Evolutionary conservation across 192 early-diverging fungal species (phyloP).

Genomic region (Mortierella hygrophila): DNA sequence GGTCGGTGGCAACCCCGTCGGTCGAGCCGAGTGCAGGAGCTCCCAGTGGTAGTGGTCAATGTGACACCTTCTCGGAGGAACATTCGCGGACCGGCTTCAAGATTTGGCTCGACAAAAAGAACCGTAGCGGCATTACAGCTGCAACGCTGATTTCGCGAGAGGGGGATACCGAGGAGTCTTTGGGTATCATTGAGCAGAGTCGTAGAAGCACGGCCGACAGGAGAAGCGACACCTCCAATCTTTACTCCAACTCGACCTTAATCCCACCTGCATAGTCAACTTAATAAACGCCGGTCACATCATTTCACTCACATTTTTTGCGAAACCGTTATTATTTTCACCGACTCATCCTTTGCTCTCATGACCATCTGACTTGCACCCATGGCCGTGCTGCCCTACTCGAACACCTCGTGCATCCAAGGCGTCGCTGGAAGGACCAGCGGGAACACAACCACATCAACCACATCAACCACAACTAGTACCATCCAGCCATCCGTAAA

Average conservation of each 20-base stretch:
- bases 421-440: not conserved
- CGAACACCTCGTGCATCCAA: slow-evolving; percentile 1
- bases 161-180: slow-evolving; percentile 22
- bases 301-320: not conserved
- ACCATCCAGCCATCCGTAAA: slow-evolving; percentile 40
- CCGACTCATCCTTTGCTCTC: not conserved
- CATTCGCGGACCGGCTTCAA: slow-evolving; percentile 18
- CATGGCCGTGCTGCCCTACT: slow-evolving; percentile 3
- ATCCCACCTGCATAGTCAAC: not conserved
- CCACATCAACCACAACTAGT: not conserved
- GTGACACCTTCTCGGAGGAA: slow-evolving; percentile 25
- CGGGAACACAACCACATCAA: not conserved
- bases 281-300: not conserved
- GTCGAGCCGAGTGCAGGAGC: not conserved
- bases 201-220: slow-evolving; percentile 38
- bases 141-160: slow-evolving; percentile 18
- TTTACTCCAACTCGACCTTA: slow-evolving; percentile 20
- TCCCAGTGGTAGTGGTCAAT: not conserved
- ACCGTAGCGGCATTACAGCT: slow-evolving; percentile 24
- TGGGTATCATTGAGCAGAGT: slow-evolving; percentile 51
- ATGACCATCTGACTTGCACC: not conserved
- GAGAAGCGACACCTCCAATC: slow-evolving; percentile 34
- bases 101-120: slow-evolving; percentile 30
- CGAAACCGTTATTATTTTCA: not conserved
- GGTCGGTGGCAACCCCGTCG: not conserved